Conservation (phyloP, 441 rosid genomes). For the Jatropha multifida region DNA sequence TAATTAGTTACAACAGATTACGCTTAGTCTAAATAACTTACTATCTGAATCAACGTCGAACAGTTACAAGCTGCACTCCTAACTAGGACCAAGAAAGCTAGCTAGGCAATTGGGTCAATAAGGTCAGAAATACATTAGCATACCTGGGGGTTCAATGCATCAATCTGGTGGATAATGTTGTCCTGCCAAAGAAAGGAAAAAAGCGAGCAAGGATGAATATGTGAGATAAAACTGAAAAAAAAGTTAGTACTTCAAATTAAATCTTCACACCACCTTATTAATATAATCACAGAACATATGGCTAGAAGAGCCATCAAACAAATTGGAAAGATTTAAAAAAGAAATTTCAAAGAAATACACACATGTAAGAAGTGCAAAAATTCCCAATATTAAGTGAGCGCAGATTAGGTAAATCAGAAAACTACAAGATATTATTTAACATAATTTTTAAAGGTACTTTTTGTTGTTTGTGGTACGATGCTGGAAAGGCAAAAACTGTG, state of each 20-base stretch:
- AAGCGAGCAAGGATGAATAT: background rate
- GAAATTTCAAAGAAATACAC: background rate
- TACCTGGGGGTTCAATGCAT: conserved; percentile 94
- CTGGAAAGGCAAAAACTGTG: background rate
- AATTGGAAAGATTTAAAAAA: background rate
- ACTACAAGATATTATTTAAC: too few relatives aligned
- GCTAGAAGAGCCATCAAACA: background rate
- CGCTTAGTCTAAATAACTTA: too few relatives aligned
- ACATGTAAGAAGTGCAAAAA: background rate
- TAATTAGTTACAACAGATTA: too few relatives aligned
- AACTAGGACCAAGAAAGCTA: background rate
- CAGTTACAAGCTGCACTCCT: too few relatives aligned
- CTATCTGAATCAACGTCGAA: too few relatives aligned
- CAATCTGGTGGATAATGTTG: conserved; percentile 56
- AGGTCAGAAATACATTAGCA: conserved; percentile 18
- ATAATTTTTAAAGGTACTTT: background rate
- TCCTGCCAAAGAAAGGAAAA: conserved; percentile 43
- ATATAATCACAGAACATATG: background rate
- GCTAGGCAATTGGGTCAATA: background rate
- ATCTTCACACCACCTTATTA: too few relatives aligned
- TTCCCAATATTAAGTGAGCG: background rate
- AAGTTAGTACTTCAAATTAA: too few relatives aligned
- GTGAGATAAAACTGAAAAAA: too few relatives aligned
- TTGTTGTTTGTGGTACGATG: background rate
- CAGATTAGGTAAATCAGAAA: background rate